Base-by-base conservation (phyloP, 768 basidiomycete genomes). In the Amanita rubescens region DNA sequence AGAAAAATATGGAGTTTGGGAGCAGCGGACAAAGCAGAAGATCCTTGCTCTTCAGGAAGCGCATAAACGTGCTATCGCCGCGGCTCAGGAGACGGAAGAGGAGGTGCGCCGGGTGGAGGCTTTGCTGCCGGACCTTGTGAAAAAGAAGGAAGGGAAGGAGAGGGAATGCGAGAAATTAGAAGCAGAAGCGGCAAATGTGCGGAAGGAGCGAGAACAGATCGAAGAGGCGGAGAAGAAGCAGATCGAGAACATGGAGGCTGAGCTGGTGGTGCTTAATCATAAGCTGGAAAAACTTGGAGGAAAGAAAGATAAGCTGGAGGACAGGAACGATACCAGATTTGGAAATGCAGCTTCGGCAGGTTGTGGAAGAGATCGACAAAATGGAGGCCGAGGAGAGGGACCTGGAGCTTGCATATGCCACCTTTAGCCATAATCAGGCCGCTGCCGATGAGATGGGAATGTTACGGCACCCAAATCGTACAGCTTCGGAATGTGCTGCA, bases 41-140 rank as follows among this genome's bases (percentile, higher is more conserved):
- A 81, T 87, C 9, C 76, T 93, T 10, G 90, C 94, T 1, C 70
- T 95, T 35, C 92, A 94, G 64, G 92, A 95, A 62, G 87, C 91
- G 2, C 84, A 87, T 11, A 92, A 89, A 62, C 83, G 90, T 51
- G 83, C 88, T 9, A 81, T 79, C 57, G 76, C 80, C 59, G 80
- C 51, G 66, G 83, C 65, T 59, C 67, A 59, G 65, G 75, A 77
- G 50, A 74, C 72, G 22, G 73, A 76, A 45, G 71, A 74, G 52
- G 66, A 62, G 46, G 73, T 79, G 43, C 63, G 63, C 38, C 75
- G 79, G 50, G 70, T 83, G 5, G 74, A 82, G 60, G 64, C 57
- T 1, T 65, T 68, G 10, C 58, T 82, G 39, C 76, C 76, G 3
- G 70, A 62, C 5, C 59, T 83, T 34, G 65, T 70, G 49, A 59